phyloP scores from a whole-genome alignment of 1,284 basidiomycete genomes.

The Malassezia obtusa region DNA sequence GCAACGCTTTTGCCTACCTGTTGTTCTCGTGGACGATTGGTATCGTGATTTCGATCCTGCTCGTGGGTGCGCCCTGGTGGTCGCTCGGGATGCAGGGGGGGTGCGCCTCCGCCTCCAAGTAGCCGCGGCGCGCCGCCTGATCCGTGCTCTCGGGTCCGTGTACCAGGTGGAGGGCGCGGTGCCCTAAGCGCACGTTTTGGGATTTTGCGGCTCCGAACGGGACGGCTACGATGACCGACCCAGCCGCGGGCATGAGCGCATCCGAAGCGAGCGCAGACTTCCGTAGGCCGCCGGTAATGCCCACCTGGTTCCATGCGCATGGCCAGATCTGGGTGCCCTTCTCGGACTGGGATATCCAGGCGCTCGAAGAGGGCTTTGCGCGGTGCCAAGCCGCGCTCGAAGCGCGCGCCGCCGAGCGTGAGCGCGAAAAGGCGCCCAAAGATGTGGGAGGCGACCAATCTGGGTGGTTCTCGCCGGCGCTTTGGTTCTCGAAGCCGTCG shows the following conservation, averaged over 20 bases:
- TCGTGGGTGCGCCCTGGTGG: slow-evolving; percentile 41
- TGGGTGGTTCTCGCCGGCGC: neutral
- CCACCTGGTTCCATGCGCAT: slow-evolving; percentile 36
- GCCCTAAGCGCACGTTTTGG: too few species aligned
- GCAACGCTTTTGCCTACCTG: slow-evolving; percentile 30
- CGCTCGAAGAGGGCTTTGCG: slow-evolving; percentile 28
- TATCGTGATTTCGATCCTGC: slow-evolving; percentile 25
- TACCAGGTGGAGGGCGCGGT: too few species aligned
- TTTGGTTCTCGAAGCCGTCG: neutral
- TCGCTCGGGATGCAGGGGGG: slow-evolving; percentile 25
- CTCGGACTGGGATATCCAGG: slow-evolving; percentile 25
- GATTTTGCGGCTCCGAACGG: too few species aligned
- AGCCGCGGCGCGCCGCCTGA: neutral
- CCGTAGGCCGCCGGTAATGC: neutral
- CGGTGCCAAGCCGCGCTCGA: too few species aligned
- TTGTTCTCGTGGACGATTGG: slow-evolving; percentile 26
- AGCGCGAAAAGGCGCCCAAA: too few species aligned
- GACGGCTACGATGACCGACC: too few species aligned
- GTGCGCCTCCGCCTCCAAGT: slow-evolving; percentile 15
- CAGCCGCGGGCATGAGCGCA: too few species aligned
- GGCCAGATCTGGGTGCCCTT: slow-evolving; percentile 36
- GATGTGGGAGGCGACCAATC: neutral
- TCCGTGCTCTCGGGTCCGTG: too few species aligned
- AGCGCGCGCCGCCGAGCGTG: neutral
- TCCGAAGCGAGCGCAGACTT: too few species aligned